Conservation (phyloP, 768 basidiomycete species). For the Amanita exitialis region DNA sequence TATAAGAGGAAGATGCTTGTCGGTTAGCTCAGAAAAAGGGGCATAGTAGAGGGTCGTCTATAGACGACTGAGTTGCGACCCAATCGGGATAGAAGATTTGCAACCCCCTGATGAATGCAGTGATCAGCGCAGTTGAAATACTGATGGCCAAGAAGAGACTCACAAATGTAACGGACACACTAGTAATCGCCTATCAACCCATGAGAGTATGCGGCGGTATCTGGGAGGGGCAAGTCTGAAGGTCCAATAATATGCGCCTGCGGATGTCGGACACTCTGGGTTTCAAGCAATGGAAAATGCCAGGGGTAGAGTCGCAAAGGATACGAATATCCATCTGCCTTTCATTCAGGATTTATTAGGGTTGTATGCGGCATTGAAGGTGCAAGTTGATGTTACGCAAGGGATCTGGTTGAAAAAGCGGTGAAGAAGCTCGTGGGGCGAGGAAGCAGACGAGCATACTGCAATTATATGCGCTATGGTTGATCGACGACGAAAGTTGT, state of each 20-base stretch:
- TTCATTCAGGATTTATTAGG: background rate
- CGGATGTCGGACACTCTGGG: slow-evolving; percentile 51
- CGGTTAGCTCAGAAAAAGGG: background rate
- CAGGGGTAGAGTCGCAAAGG: slow-evolving; percentile 33
- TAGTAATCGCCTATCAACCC: slow-evolving; percentile 58
- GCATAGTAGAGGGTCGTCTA: background rate
- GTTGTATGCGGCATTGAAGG: too few species aligned
- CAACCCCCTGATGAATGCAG: slow-evolving; percentile 31
- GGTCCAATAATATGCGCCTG: slow-evolving; percentile 60
- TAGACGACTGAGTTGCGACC: slow-evolving; percentile 38
- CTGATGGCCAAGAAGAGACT: slow-evolving; percentile 2
- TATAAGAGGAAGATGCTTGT: slow-evolving; percentile 31
- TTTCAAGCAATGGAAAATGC: slow-evolving; percentile 48
- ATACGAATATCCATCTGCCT: slow-evolving; percentile 39
- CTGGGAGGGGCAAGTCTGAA: slow-evolving; percentile 47
- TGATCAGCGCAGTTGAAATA: background rate
- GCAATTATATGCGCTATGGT: too few species aligned
- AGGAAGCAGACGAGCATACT: too few species aligned
- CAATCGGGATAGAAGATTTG: slow-evolving; percentile 50
- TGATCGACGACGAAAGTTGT: too few species aligned
- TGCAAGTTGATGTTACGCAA: too few species aligned
- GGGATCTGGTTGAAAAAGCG: too few species aligned
- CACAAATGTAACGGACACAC: slow-evolving; percentile 58
- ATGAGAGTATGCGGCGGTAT: slow-evolving; percentile 41
- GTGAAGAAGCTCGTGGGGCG: too few species aligned